Base-by-base conservation (phyloP, 2,329 filamentous ascomycete species). In the Colletotrichum sp. region DNA sequence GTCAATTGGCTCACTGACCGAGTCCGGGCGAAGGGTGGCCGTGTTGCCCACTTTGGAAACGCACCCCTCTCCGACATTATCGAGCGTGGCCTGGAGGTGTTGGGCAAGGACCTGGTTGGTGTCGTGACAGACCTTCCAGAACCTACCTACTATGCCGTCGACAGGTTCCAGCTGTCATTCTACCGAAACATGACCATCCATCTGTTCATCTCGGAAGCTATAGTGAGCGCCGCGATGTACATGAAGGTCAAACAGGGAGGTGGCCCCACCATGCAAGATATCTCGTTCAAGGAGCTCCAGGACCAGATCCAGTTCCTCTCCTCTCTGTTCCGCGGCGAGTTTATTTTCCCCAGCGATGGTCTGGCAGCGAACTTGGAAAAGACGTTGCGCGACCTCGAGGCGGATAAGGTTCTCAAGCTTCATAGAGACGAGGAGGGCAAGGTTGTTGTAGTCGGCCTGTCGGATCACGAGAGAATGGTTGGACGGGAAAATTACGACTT, bases 121-220 rank as follows among this genome's bases (percentile, higher is more conserved):
- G 88, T 93, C 6, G 89, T 98, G 0, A 90, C 93, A 48, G 95
- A 93, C 1, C 86, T 99, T 7, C 94, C 94, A 0, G 97, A 99
- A 83, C 95, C 95, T 21, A 98, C 97, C 0, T 98, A 95, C 84
- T 98, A 95, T 80, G 97, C 97, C 6, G 96, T 98, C 52, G 97
- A 99, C 83, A 91, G 96, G 69, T 99, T 99, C 87, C 97, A 99
- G 82, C 90, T 99, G 12, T 98, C 96, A 0, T 99, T 99, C 84
- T 99, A 99, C 85, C 93, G 97, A 68, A 99, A 99, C 84, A 98
- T 98, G 97, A 98, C 96, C 0, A 99, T 99, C 77, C 97, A 99
- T 82, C 90, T 99, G 7, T 99, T 99, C 84, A 97, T 99, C 73
- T 94, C 95, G 3, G 96, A 98, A 83, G 94, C 96, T 0, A 88